Percentiles rank a stretch among this genome's conserved stretches.
Conservation (phyloP, 371 early-diverging fungal species). For the Lichtheimia corymbifera region DNA sequence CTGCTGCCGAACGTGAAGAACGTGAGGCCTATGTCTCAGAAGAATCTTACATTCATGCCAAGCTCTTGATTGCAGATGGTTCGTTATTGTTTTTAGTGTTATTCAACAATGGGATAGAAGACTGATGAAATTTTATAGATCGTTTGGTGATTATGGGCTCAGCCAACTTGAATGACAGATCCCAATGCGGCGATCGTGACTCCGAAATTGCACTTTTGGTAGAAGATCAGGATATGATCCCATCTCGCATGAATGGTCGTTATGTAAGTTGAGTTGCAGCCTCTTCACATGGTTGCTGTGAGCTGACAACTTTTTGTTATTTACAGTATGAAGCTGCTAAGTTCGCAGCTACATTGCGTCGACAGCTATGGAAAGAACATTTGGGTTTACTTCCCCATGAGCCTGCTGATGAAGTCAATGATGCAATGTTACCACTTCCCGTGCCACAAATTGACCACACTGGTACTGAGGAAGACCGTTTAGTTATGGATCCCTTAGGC, state of each 20-base stretch:
- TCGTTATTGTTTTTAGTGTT: no score
- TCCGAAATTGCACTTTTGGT: conserved; percentile 88
- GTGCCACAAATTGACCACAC: conserved; percentile 36
- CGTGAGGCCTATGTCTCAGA: conserved; percentile 72
- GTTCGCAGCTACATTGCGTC: conserved; percentile 78
- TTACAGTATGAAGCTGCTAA: conserved; percentile 56
- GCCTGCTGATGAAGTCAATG: conserved; percentile 42
- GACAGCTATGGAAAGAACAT: conserved; percentile 84
- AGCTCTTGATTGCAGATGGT: conserved; percentile 91
- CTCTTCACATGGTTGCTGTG: neutral
- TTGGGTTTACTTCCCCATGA: conserved; percentile 66
- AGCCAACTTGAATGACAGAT: conserved; percentile 93
- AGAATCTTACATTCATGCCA: conserved; percentile 91
- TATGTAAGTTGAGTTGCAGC: conserved; percentile 37
- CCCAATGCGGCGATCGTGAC: conserved; percentile 88
- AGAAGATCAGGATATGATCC: conserved; percentile 73
- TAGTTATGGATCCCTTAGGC: conserved; percentile 64
- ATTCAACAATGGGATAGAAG: no score
- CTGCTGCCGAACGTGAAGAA: conserved; percentile 27
- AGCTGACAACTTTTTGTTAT: neutral
- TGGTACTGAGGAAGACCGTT: conserved; percentile 37
- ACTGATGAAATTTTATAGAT: conserved; percentile 37
- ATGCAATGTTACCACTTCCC: conserved; percentile 55
- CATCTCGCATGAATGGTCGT: conserved; percentile 74
- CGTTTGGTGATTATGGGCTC: conserved; percentile 83